These are phyloP conservation scores for Aspergillus ibericus DNA, from an alignment of 2,329 filamentous ascomycete species.

Conservation along the genomic window DNA sequence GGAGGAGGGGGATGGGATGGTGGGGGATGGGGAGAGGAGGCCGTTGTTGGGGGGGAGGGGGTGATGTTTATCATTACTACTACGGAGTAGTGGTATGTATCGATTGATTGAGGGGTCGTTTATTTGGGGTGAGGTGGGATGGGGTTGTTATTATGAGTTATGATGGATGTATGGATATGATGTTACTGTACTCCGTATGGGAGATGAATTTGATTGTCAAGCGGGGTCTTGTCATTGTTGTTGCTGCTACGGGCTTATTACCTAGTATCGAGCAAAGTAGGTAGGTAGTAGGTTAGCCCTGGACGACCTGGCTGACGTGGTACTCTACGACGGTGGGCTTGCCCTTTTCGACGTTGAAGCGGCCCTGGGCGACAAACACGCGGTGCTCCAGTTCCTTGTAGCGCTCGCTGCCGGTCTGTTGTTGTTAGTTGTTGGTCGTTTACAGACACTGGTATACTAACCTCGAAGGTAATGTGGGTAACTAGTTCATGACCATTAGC, in stretches of 20 bases:
- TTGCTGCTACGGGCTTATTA: not conserved
- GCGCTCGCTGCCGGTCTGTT: conserved; percentile 42
- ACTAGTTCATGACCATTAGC: conserved; percentile 24
- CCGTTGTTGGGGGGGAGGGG: conserved; percentile 25
- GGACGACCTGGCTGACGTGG: conserved; percentile 41
- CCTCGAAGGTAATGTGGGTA: conserved; percentile 40
- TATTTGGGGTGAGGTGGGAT: too few relatives aligned
- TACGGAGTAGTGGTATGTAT: too few relatives aligned
- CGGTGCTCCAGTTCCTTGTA: conserved; percentile 44
- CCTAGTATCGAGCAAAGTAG: not conserved
- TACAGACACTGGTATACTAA: conserved; percentile 11
- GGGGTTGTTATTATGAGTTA: not conserved
- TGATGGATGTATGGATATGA: not conserved
- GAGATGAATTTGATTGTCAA: not conserved
- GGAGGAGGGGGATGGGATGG: too few relatives aligned
- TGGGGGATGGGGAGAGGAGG: conserved; percentile 29
- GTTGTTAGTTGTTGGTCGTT: conserved; percentile 19
- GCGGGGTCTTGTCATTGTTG: not conserved
- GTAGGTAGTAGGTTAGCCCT: conserved; percentile 14
- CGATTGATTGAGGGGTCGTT: too few relatives aligned
- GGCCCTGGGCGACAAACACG: conserved; percentile 43
- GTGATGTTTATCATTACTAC: too few relatives aligned
- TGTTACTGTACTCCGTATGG: too few relatives aligned
- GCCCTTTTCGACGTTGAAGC: conserved; percentile 40
- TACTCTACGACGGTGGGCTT: conserved; percentile 44